Base-by-base conservation (phyloP, 1,284 basidiomycete genomes). In the Microbotryum silenes-acaulis region DNA sequence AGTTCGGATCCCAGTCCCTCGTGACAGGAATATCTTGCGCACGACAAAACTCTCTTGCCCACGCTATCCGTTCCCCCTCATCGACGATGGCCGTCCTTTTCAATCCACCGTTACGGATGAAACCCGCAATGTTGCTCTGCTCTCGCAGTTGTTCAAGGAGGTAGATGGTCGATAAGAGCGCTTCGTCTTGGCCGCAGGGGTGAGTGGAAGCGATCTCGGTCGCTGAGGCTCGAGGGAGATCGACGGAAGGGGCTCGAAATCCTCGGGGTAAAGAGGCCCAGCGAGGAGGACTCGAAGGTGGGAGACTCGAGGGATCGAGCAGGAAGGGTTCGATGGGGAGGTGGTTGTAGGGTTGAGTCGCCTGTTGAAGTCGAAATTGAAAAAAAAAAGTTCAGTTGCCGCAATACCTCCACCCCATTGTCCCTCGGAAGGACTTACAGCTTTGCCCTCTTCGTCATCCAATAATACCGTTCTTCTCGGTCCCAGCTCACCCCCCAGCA, bases 381-480 rank as follows among this genome's bases (percentile, higher is more conserved):
- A 9, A 21, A 52, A 27, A 23, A 42, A 42, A 3, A 18, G 16
- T 12, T 42, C 37, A 42, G 10, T 42, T 14, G 37, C 37, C 4
- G 37, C 37, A 42, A 9, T 12, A 4, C 1, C 12, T 37, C 9
- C 31, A 31, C 7, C 29, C 31, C 14, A 18, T 42, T 16, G 16
- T 42, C 37, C 12, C 16, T 18, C 1, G 25, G 6, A n/a, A 14
- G 3, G 1, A 55, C 63, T 33, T n/a, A 67, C 66, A 9, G 56
- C 63, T 33, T 65, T 63, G 44, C 52, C 46, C 18, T 54, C 51
- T 51, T 65, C 66, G 27, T 68, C 66, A 29, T 68, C 66, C 4
- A 68, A 46, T 33, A 68, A 37, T 20, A 68, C 45, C 3, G 61
- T 68, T 31, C 66, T 37, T 49, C 23, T 44, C 14, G 64, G 60